A percentile compares a stretch with the other conserved stretches of the same genome.
Evolutionary conservation across 2,329 filamentous ascomycete species (phyloP).

Genomic region (Salinomyces thailandicus): DNA sequence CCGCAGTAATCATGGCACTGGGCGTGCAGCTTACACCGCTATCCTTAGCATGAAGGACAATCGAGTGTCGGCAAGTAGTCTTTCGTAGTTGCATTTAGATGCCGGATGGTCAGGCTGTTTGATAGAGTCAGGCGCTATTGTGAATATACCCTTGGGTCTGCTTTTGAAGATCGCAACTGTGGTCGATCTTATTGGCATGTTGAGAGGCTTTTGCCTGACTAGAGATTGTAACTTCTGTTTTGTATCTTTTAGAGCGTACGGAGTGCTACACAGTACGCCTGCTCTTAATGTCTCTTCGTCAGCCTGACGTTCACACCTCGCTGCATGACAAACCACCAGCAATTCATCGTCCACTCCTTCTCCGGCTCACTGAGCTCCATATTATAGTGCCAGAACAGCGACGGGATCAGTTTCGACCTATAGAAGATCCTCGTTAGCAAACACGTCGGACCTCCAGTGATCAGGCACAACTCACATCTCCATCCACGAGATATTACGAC

Average conservation of each 20-base stretch:
- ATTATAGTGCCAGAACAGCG: slow-evolving; percentile 27
- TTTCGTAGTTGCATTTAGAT: too few species aligned
- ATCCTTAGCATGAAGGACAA: slow-evolving; percentile 6
- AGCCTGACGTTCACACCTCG: slow-evolving; percentile 18
- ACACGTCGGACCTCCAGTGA: background rate
- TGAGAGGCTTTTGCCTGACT: too few species aligned
- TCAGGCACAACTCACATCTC: slow-evolving; percentile 4
- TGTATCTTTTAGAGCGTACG: too few species aligned
- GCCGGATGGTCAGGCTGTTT: too few species aligned
- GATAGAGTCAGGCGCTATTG: too few species aligned
- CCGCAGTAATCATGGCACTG: slow-evolving; percentile 9
- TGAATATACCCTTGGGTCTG: too few species aligned
- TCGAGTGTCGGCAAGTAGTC: slow-evolving; percentile 4
- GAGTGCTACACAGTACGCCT: too few species aligned
- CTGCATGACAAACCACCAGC: slow-evolving; percentile 26
- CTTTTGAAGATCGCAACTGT: too few species aligned
- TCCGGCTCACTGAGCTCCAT: slow-evolving; percentile 24
- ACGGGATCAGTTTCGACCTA: slow-evolving; percentile 25
- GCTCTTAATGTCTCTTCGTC: slow-evolving; percentile 8
- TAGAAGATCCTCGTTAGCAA: slow-evolving; percentile 2
- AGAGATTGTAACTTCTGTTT: too few species aligned
- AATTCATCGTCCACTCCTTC: slow-evolving; percentile 21
- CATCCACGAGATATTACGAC: slow-evolving; percentile 26
- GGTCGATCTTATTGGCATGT: too few species aligned
- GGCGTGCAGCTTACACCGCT: slow-evolving; percentile 13